Conservation (phyloP, 2,329 filamentous ascomycete genomes). For the Diaporthe vaccinii region DNA sequence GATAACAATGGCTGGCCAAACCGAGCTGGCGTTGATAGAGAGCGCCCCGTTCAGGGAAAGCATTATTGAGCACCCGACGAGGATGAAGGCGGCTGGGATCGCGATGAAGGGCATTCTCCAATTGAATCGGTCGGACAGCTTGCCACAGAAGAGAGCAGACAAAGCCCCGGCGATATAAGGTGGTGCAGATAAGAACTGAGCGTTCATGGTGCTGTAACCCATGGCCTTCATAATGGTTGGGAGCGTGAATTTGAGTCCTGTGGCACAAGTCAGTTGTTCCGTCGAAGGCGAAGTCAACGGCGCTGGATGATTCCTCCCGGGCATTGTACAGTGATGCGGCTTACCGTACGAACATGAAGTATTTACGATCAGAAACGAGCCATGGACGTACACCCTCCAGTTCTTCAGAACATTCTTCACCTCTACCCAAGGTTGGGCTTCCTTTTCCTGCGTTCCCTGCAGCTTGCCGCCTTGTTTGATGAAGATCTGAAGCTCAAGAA, state of each 20-base stretch:
- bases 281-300: too few relatives aligned
- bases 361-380: neutral
- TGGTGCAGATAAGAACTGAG: conserved; percentile 14
- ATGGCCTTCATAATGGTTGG: conserved; percentile 21
- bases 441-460: neutral
- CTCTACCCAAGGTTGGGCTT: neutral
- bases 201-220: conserved; percentile 8
- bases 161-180: neutral
- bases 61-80: neutral
- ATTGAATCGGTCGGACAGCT: conserved; percentile 11
- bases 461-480: conserved; percentile 5
- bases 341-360: conserved; percentile 11
- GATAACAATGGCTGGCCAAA: neutral
- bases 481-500: conserved; percentile 8
- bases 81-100: neutral
- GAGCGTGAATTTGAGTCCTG: conserved; percentile 1
- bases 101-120: conserved; percentile 1
- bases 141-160: neutral
- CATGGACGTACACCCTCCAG: conserved; percentile 1
- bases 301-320: neutral
- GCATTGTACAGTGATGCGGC: neutral
- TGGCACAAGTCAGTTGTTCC: neutral
- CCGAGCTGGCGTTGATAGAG: neutral
- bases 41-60: neutral
- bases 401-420: conserved; percentile 6